A percentile compares a stretch with the other conserved stretches of the same genome.
phyloP scores from a whole-genome alignment of 768 basidiomycete species.

The Lentinula raphanica region DNA sequence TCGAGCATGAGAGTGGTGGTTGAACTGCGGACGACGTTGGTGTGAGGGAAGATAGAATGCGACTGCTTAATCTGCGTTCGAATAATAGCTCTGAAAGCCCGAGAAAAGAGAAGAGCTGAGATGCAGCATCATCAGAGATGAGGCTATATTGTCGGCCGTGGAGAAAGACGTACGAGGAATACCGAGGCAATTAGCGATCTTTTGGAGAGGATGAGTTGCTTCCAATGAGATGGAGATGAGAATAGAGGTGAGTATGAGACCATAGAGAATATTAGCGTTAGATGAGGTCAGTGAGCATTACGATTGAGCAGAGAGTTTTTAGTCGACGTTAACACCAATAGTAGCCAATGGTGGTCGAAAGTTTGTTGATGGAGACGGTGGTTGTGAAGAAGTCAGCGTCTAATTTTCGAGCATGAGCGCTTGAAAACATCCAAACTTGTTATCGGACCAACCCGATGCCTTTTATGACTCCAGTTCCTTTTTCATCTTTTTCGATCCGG shows the following conservation, averaged over 20 bases:
- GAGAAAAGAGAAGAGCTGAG: not conserved
- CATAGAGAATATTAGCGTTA: not conserved
- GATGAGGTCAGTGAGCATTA: not conserved
- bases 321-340: too few species aligned
- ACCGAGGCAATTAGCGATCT: not conserved
- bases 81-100: not conserved
- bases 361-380: too few species aligned
- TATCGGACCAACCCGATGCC: too few species aligned
- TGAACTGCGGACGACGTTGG: not conserved
- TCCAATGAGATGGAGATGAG: not conserved
- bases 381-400: too few species aligned
- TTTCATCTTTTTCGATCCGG: too few species aligned
- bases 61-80: not conserved
- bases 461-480: not conserved
- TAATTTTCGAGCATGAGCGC: too few species aligned
- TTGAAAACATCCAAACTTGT: too few species aligned
- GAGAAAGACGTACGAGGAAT: not conserved
- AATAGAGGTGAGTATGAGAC: not conserved
- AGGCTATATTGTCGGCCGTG: not conserved
- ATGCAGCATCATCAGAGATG: not conserved
- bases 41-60: not conserved
- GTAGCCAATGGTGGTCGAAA: too few species aligned
- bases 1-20: not conserved
- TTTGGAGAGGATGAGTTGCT: not conserved
- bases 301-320: too few species aligned